Percentiles rank a stretch among this genome's conserved stretches.
Evolutionary conservation across 495 filamentous ascomycete genomes (phyloP).

Genomic region (Podospora sp.): DNA sequence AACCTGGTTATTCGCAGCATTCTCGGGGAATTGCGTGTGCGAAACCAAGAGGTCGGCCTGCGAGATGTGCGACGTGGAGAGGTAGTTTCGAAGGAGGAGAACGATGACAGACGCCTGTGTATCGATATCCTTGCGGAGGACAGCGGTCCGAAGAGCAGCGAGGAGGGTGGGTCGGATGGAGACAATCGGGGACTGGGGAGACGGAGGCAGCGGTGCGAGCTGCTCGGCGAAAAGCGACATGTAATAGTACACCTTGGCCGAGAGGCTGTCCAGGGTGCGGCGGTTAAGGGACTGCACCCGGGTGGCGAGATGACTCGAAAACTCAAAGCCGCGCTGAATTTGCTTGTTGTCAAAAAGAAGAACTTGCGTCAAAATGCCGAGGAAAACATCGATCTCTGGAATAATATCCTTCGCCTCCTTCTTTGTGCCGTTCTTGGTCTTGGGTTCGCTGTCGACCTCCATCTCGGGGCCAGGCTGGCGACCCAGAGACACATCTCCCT

Average conservation of each 20-base stretch:
- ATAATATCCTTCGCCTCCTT: conserved; percentile 73
- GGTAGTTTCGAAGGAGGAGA: conserved; percentile 91
- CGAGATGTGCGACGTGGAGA: conserved; percentile 92
- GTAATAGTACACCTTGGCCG: conserved; percentile 97
- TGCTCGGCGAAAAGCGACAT: conserved; percentile 93
- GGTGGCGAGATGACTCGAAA: conserved; percentile 79
- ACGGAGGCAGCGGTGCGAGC: conserved; percentile 81
- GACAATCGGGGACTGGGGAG: conserved; percentile 79
- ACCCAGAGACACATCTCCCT: conserved; percentile 62
- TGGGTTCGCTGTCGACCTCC: conserved; percentile 72
- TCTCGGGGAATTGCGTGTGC: conserved; percentile 90
- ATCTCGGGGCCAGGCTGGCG: conserved; percentile 62
- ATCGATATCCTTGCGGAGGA: conserved; percentile 92
- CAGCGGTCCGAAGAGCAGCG: conserved; percentile 85
- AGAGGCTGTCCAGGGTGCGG: conserved; percentile 88
- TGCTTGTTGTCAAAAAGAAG: conserved; percentile 82
- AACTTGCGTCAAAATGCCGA: conserved; percentile 87
- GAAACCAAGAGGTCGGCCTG: conserved; percentile 95
- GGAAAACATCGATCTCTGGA: conserved; percentile 89
- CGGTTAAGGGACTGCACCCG: conserved; percentile 88
- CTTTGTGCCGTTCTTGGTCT: conserved; percentile 54
- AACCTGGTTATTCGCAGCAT: conserved; percentile 96
- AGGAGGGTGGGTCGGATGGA: conserved; percentile 84
- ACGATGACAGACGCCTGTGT: conserved; percentile 95
- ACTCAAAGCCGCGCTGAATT: conserved; percentile 75